Evolutionary conservation across 73 alveolate genomes (phyloP), one percentile per base, ranked within the genome.

Genomic region (Tetrahymena malaccensis): DNA sequence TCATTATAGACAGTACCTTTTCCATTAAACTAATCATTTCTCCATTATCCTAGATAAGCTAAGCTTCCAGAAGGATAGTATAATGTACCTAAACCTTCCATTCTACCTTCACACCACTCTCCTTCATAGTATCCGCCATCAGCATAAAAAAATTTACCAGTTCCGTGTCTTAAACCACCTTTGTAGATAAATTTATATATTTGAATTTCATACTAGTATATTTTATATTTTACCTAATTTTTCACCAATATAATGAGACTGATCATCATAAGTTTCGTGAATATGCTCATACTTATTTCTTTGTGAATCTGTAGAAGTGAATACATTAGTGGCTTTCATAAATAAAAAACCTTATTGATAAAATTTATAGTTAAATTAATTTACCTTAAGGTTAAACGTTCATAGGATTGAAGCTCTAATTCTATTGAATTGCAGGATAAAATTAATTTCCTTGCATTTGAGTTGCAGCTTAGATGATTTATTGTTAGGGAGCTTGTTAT

Each of bases 41-140:
- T 83, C 97, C 97, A 95, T 9, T 95, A 19, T 85, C 97, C 97
- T 34, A 85, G 94, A 85, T 95, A 95, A 19, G 97, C 97, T 33
- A 94, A 94, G 93, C 85, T 95, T n/a, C 95, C 95, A 22, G 97
- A 95, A 21, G 97, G 95, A 85, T 95, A 95, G 33, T 84, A 95
- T 3, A 95, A 38, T 7, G 97, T 95, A 19, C 89, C 89, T 4
- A 70, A 31, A 31, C 97, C 97, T 50, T 95, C 95, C 97, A 95
- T 95, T 89, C 94, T 95, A 50, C 94, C 94, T 50, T 95, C 97
- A 89, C 40, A 93, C 97, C 97, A 95, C 55, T 95, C 57, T 25
- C 97, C 97, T 55, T 95, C 95, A 95, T 95, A 95, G 22, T 85
- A 89, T 10, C 97, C 97, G 0, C 97, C 97, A 55, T 95, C 89